phyloP scores from a whole-genome alignment of 2,329 filamentous ascomycete species.

The Diaporthe batatas region DNA sequence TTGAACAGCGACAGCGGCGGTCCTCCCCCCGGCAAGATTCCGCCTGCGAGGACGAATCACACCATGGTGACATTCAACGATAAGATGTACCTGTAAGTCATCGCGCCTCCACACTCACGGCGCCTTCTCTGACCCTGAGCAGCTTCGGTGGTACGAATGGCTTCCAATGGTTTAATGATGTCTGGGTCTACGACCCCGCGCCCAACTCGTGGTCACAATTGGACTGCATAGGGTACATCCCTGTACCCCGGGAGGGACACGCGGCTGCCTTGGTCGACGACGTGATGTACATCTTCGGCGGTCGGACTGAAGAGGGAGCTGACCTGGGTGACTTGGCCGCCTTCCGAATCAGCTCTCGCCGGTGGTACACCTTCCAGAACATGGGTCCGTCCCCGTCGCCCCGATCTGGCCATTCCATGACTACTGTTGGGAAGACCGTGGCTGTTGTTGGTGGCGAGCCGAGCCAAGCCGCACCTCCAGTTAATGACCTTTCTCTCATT shows the following conservation, averaged over 20 bases:
- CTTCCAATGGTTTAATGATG: slow-evolving; percentile 97
- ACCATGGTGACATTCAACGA: slow-evolving; percentile 92
- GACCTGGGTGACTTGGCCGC: slow-evolving; percentile 95
- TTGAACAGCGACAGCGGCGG: slow-evolving; percentile 76
- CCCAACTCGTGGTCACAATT: slow-evolving; percentile 87
- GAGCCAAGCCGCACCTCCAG: slow-evolving; percentile 84
- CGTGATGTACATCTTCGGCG: slow-evolving; percentile 99
- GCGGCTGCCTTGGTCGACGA: slow-evolving; percentile 94
- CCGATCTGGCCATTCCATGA: slow-evolving; percentile 97
- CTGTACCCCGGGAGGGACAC: slow-evolving; percentile 92
- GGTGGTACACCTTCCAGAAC: slow-evolving; percentile 99
- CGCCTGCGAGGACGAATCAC: slow-evolving; percentile 94
- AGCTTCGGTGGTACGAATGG: slow-evolving; percentile 99
- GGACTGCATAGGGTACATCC: slow-evolving; percentile 98
- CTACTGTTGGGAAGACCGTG: slow-evolving; percentile 90
- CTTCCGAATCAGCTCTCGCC: slow-evolving; percentile 78
- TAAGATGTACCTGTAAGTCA: slow-evolving; percentile 87
- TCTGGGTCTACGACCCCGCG: slow-evolving; percentile 93
- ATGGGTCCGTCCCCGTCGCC: slow-evolving; percentile 97
- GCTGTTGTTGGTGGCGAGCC: slow-evolving; percentile 95
- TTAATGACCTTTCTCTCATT: slow-evolving; percentile 86
- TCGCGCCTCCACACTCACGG: not conserved
- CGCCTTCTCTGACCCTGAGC: slow-evolving; percentile 41
- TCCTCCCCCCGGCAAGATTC: slow-evolving; percentile 74
- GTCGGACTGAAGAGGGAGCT: slow-evolving; percentile 90